Percentiles rank a stretch among this genome's conserved stretches.
Evolutionary conservation across 1,284 basidiomycete genomes (phyloP).

Genomic region (Butyriboletus appendiculatus): DNA sequence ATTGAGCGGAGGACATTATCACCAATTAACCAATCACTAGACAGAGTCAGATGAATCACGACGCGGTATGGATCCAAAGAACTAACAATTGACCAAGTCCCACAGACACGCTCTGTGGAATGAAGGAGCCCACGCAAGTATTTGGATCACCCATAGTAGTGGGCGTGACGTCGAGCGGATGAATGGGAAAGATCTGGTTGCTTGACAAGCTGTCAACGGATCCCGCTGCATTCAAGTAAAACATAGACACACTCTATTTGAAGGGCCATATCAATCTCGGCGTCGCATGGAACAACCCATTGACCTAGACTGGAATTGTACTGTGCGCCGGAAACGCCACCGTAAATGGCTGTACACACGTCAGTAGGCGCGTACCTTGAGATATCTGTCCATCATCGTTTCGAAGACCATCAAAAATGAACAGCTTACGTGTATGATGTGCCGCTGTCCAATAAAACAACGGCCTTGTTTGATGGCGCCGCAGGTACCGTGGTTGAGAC

Average conservation of each 20-base stretch:
- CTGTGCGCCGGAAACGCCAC: conserved; percentile 55
- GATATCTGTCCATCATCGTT: conserved; percentile 3
- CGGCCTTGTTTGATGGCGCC: conserved; percentile 66
- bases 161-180: conserved; percentile 72
- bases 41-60: conserved; percentile 7
- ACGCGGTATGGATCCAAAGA: conserved; percentile 1
- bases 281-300: conserved; percentile 70
- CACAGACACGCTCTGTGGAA: conserved; percentile 59
- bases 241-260: conserved; percentile 61
- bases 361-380: conserved; percentile 63
- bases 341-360: conserved; percentile 67
- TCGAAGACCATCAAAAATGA: conserved; percentile 3
- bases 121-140: conserved; percentile 70
- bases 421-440: conserved; percentile 71
- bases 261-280: conserved; percentile 73
- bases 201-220: conserved; percentile 38
- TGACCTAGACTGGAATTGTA: conserved; percentile 51
- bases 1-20: conserved; percentile 81
- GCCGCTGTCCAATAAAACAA: conserved; percentile 73
- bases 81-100: conserved; percentile 64
- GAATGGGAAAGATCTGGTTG: conserved; percentile 65
- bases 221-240: conserved; percentile 5
- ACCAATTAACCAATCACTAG: conserved; percentile 78
- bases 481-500: conserved; percentile 55
- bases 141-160: conserved; percentile 43